phyloP scores from a whole-genome alignment of 345 rosid species.

The Syzygium aqueum region DNA sequence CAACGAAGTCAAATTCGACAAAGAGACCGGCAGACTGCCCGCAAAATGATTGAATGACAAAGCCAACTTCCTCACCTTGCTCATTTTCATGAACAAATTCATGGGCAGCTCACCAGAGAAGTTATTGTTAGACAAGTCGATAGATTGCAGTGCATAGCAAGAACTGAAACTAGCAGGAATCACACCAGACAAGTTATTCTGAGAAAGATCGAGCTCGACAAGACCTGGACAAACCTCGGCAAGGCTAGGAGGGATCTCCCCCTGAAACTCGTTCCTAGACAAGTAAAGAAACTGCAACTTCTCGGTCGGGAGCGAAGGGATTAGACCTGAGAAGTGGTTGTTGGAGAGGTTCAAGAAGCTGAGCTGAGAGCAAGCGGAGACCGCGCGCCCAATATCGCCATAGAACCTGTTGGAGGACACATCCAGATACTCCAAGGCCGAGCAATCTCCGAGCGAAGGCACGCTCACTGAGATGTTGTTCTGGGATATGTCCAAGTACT shows the following conservation, averaged over 20 bases:
- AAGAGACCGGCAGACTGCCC: constrained; percentile 57
- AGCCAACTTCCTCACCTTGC: constrained; percentile 37
- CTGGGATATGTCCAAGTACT: constrained; percentile 57
- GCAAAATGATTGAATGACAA: constrained; percentile 49
- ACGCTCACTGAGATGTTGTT: constrained; percentile 56
- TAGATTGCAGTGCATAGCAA: constrained; percentile 45
- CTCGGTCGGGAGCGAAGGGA: constrained; percentile 51
- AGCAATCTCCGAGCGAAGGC: constrained; percentile 63
- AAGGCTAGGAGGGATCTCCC: constrained; percentile 60
- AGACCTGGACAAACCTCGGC: constrained; percentile 60
- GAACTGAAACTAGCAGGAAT: constrained; percentile 54
- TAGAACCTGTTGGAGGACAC: constrained; percentile 57
- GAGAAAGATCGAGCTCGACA: constrained; percentile 65
- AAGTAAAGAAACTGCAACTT: constrained; percentile 47
- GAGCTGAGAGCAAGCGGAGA: constrained; percentile 47
- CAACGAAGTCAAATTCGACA: constrained; percentile 43
- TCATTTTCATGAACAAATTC: constrained; percentile 50
- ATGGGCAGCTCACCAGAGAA: constrained; percentile 72
- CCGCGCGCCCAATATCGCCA: constrained; percentile 53
- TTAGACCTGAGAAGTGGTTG: constrained; percentile 53
- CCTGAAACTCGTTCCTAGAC: constrained; percentile 41
- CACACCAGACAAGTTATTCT: constrained; percentile 56
- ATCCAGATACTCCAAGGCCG: constrained; percentile 57
- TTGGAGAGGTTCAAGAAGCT: constrained; percentile 52
- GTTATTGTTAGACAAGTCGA: constrained; percentile 52